Base-by-base conservation (phyloP, 495 filamentous ascomycete genomes). In the Lasiosphaeria hispida region DNA sequence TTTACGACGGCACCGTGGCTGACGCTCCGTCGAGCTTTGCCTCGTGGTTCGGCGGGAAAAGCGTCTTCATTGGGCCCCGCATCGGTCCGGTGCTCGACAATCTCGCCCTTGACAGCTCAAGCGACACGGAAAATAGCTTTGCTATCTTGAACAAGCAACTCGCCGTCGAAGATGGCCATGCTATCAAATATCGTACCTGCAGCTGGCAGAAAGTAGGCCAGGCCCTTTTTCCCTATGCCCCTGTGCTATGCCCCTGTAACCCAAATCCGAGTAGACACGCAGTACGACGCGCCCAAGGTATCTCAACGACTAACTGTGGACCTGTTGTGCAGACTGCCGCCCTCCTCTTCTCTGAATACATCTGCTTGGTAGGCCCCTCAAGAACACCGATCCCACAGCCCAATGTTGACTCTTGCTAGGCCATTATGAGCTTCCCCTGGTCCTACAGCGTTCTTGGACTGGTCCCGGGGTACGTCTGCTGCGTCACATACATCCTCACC, bases 401-500 rank as follows among this genome's bases (percentile, higher is more conserved):
- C 13, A 11, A 17, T 14, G 9, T 36, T 53, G 23, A 56, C 15
- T 19, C 7, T 52, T 11, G 10, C 10, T 14, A 75, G 74, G 90
- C 91, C 38, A 96, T 95, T 65, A 96, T 96, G 91, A 92, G 88
- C 17, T 95, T 95, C 67, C 91, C 91, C 1, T 94, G 87, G 78
- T 92, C 90, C 0, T 96, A 96, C 73, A 90, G 90, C 7, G 76
- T 91, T 37, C 80, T 96, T 17, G 91, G 91, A 9, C 80, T 96
- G 23, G 89, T 94, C n/a, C 91, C 91, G 0, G 90, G 90, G 74
- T 77, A 65, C 58, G 72, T 66, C 59, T 54, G 50, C 47, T 57
- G 59, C 34, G 34, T 39, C 42, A 53, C 40, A 40, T 39, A 58
- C 43, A 48, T 35, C 45, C 15, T 15, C 43, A 19, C 53, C 34